Conservation (phyloP, 139 green algal genomes). For the Chlorella sp. region DNA sequence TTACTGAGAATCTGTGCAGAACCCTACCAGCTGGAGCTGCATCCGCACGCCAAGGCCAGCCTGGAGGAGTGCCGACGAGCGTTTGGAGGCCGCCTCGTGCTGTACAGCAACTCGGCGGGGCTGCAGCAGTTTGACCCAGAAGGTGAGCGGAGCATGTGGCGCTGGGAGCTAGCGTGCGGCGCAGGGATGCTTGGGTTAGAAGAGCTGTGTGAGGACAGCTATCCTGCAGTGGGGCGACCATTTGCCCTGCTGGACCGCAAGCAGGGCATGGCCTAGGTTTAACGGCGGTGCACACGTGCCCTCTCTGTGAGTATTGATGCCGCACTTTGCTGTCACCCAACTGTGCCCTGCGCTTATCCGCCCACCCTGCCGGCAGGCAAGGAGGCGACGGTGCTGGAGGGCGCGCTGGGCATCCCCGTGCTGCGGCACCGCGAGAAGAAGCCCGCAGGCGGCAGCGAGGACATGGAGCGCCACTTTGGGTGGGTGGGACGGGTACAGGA, state of each 20-base stretch:
- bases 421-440: conserved; percentile 90
- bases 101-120: conserved; percentile 95
- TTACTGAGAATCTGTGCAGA: background rate
- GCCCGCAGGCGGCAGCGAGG: conserved; percentile 68
- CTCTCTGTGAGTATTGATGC: too few relatives aligned
- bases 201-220: background rate
- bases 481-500: background rate
- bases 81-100: conserved; percentile 72
- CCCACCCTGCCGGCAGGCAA: conserved; percentile 51
- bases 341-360: background rate
- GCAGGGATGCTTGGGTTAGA: background rate
- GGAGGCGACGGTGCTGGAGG: conserved; percentile 82
- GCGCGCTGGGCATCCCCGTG: conserved; percentile 77
- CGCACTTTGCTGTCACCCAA: background rate
- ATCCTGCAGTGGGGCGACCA: background rate
- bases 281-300: too few relatives aligned
- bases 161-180: background rate
- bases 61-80: conserved; percentile 60
- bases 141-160: conserved; percentile 49
- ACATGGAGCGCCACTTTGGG: conserved; percentile 77
- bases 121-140: conserved; percentile 91
- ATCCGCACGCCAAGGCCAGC: conserved; percentile 36
- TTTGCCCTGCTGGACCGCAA: background rate
- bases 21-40: conserved; percentile 73
- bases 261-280: background rate